A percentile compares a stretch with the other conserved stretches of the same genome.
These are phyloP conservation scores for Pythium utonaiense DNA, from an alignment of 352 stramenopile species.

Conservation along the genomic window DNA sequence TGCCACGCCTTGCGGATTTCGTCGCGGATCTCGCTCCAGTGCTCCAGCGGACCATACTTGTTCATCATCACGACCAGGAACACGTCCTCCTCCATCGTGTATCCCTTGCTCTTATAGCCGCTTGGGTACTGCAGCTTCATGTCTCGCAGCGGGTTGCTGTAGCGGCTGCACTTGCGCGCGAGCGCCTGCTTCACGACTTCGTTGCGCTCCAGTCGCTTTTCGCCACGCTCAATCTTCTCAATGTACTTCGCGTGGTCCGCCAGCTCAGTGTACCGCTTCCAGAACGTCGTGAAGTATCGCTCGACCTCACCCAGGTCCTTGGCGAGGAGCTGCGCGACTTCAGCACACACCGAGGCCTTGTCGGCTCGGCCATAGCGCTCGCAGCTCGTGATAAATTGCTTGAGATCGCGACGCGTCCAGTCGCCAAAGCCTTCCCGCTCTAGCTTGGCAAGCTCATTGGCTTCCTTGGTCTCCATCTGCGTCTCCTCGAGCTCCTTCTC, in stretches of 20 bases:
- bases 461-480: conserved; percentile 66
- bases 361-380: conserved; percentile 94
- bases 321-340: conserved; percentile 86
- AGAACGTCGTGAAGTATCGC: conserved; percentile 96
- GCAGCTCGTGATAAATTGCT: conserved; percentile 88
- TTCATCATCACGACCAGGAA: conserved; percentile 99
- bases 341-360: conserved; percentile 85
- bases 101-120: conserved; percentile 93
- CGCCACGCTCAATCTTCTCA: conserved; percentile 96
- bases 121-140: conserved; percentile 88
- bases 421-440: conserved; percentile 93
- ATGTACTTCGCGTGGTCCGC: conserved; percentile 90
- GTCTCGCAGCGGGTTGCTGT: conserved; percentile 90
- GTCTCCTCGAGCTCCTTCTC: conserved; percentile 81
- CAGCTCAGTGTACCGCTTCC: conserved; percentile 92
- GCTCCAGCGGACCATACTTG: conserved; percentile 94
- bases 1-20: conserved; percentile 98
- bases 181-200: conserved; percentile 96
- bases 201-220: conserved; percentile 95
- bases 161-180: conserved; percentile 93
- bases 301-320: conserved; percentile 92
- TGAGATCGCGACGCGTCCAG: conserved; percentile 90
- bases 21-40: conserved; percentile 96
- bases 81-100: conserved; percentile 97
- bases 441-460: conserved; percentile 62